Evolutionary conservation across 176 grass and related monocot genomes (phyloP).

Genomic region (Triticum dicoccoides): DNA sequence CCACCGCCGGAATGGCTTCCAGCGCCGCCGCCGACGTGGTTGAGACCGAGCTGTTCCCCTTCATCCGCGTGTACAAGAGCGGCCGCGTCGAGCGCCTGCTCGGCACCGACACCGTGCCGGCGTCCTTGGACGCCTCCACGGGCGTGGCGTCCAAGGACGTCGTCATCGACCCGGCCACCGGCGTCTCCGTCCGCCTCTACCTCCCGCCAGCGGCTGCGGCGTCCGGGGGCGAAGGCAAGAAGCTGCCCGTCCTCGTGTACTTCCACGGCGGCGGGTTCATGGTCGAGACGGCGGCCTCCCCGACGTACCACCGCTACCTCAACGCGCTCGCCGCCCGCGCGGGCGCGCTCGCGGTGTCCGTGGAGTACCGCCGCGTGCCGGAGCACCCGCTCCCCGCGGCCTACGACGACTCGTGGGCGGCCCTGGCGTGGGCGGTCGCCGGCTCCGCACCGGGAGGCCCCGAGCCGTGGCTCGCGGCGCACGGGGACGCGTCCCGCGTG

Average conservation of each 20-base stretch:
- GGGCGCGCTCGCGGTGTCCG: constrained; percentile 43
- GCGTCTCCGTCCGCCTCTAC: constrained; percentile 53
- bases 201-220: not conserved
- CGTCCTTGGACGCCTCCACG: constrained; percentile 32
- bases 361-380: constrained; percentile 62
- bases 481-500: constrained; percentile 41
- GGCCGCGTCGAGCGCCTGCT: constrained; percentile 56
- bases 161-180: constrained; percentile 37
- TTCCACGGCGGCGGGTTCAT: constrained; percentile 73
- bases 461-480: constrained; percentile 43
- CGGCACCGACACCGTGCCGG: constrained; percentile 20
- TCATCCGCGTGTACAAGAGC: constrained; percentile 55
- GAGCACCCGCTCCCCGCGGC: constrained; percentile 61
- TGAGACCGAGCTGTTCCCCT: constrained; percentile 46
- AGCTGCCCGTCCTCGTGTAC: constrained; percentile 61
- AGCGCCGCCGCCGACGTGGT: constrained; percentile 27
- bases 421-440: constrained; percentile 36
- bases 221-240: not conserved
- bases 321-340: constrained; percentile 39
- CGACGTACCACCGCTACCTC: constrained; percentile 48
- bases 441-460: not conserved
- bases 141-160: constrained; percentile 60
- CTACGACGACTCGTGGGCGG: constrained; percentile 55
- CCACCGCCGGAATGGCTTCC: constrained; percentile 15
- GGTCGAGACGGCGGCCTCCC: constrained; percentile 45